These are phyloP conservation scores for Trametes cubensis DNA, from an alignment of 768 basidiomycete genomes.

Conservation along the genomic window DNA sequence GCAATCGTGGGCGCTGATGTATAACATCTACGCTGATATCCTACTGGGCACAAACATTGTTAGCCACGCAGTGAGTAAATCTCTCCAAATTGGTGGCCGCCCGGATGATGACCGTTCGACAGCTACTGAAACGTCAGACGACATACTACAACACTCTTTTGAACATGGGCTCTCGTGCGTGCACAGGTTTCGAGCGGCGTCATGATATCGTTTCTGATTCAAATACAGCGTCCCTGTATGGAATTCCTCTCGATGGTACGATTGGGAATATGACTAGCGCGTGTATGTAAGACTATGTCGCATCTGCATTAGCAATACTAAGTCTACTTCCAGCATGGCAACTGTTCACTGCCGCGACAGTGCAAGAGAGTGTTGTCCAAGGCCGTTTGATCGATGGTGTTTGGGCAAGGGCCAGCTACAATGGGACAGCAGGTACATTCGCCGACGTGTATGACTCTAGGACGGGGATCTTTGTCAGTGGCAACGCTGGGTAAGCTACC, in stretches of 20 bases:
- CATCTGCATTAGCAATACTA: no score
- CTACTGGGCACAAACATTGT: slow-evolving; percentile 17
- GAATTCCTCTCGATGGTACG: slow-evolving; percentile 14
- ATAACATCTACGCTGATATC: slow-evolving; percentile 23
- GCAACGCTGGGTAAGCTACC: slow-evolving; percentile 11
- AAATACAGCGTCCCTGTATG: background rate
- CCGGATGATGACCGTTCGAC: background rate
- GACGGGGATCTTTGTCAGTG: background rate
- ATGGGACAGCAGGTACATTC: slow-evolving; percentile 8
- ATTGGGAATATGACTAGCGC: background rate
- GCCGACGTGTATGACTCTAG: slow-evolving; percentile 8
- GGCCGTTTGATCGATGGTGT: slow-evolving; percentile 11
- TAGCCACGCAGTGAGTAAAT: slow-evolving; percentile 1
- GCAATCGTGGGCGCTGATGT: slow-evolving; percentile 21
- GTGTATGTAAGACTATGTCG: background rate
- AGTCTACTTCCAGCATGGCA: slow-evolving; percentile 13
- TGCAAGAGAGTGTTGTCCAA: slow-evolving; percentile 17
- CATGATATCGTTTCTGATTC: no score
- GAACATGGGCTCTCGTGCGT: background rate
- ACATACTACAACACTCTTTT: slow-evolving; percentile 8
- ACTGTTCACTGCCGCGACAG: slow-evolving; percentile 19
- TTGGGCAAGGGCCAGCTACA: slow-evolving; percentile 1
- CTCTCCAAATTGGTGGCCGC: background rate
- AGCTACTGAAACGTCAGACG: slow-evolving; percentile 17
- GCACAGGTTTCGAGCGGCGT: no score